Base-by-base conservation (phyloP, 331 rosid species). In the Rhamnella rubrinervis region DNA sequence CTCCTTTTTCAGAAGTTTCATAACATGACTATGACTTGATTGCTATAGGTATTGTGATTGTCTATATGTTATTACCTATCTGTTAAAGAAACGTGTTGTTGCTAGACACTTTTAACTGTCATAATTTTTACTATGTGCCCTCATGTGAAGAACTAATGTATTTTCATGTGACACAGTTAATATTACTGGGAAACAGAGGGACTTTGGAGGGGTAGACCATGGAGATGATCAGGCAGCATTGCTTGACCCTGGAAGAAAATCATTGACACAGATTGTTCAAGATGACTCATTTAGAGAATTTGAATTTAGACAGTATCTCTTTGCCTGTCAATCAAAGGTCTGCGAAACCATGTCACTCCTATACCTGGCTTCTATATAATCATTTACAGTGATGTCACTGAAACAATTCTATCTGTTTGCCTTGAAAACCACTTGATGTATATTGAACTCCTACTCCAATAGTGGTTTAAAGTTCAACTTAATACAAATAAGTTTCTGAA, bases 221-320 rank as follows among this genome's bases (percentile, higher is more conserved):
- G 96, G 99, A 72, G 96, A 95, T 15, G 96, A 91, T 84, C 97
- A 89, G 71, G 99, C 97, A 51, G 77, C 89, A 72, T 75, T 95
- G 85, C 71, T 91, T 58, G 86, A 91, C 75, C 84, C 93, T 56
- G 90, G 90, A 68, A 91, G 79, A 73, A 95, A 91, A 75, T 73
- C 93, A 68, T 82, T 95, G 85, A 77, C 96, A 47, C 96, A 91
- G 77, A 95, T 95, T 62, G 90, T 89, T 77, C 99, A 87, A 83
- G 99, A 95, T 64, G 99, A 91, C 75, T 89, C 96, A 8, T 91
- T 95, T 77, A 80, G 97, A 87, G 99, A 95, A 79, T 95, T 95
- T 79, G 99, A 95, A 74, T 91, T 95, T 83, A 78, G 96, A 82
- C 99, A 95, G 76, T 95, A 95, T 87, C 88, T 95, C 38, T 91